Evolutionary conservation across 1,284 basidiomycete genomes (phyloP).

Genomic region (Cutaneotrichosporon curvatum): DNA sequence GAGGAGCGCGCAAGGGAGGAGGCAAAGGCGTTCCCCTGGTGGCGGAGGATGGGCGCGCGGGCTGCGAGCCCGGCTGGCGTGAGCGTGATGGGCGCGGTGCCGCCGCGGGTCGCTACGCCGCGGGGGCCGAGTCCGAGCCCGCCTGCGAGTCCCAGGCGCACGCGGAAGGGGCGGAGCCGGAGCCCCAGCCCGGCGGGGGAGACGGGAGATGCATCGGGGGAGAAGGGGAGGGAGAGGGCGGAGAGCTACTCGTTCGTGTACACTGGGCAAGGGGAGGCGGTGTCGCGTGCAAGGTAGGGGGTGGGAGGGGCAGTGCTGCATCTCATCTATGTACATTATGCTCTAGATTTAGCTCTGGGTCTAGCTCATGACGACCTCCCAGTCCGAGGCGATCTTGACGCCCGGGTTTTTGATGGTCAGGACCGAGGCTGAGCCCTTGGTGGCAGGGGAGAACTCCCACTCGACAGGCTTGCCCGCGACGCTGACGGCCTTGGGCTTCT

Average conservation of each 20-base stretch:
- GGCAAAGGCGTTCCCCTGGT: slow-evolving; percentile 17
- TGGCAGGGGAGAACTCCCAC: slow-evolving; percentile 52
- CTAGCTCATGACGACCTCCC: slow-evolving; percentile 52
- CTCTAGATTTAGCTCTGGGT: slow-evolving; percentile 6
- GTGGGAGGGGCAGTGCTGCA: too few relatives aligned
- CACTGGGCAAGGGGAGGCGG: slow-evolving; percentile 10
- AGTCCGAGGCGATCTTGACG: slow-evolving; percentile 59
- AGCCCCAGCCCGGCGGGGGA: neutral
- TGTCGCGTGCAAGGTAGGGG: neutral
- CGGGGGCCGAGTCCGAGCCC: neutral
- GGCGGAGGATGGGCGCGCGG: neutral
- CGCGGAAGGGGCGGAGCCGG: neutral
- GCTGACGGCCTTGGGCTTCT: slow-evolving; percentile 53
- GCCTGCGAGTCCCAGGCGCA: neutral
- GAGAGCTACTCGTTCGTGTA: slow-evolving; percentile 14
- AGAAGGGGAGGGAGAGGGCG: slow-evolving; percentile 6
- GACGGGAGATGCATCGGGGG: neutral
- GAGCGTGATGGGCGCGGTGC: neutral
- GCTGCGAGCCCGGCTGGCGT: neutral
- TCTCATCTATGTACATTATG: too few relatives aligned
- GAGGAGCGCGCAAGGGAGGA: slow-evolving; percentile 53
- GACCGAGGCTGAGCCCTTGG: slow-evolving; percentile 53
- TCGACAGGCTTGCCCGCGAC: slow-evolving; percentile 48
- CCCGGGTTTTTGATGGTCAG: slow-evolving; percentile 72
- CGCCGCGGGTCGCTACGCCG: slow-evolving; percentile 1